These are phyloP conservation scores for Phialophora tarda DNA, from an alignment of 2,329 filamentous ascomycete species.

Conservation along the genomic window DNA sequence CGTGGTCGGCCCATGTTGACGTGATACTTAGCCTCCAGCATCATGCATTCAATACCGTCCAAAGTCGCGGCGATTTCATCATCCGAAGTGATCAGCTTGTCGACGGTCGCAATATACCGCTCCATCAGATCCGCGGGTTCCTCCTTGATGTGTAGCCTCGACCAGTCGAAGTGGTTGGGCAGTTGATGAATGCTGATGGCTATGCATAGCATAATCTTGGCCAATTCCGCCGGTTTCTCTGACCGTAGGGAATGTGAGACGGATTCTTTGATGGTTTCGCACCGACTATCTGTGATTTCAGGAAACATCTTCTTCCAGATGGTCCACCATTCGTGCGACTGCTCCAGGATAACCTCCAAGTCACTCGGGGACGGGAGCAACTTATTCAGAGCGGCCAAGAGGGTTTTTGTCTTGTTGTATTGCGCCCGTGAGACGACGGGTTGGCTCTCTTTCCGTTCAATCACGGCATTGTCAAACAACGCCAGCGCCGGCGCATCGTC, in stretches of 20 bases:
- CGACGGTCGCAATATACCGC: conserved; percentile 54
- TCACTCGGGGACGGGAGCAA: conserved; percentile 46
- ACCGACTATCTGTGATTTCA: conserved; percentile 41
- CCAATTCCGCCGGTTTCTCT: conserved; percentile 47
- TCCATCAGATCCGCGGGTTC: conserved; percentile 53
- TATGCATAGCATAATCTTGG: conserved; percentile 53
- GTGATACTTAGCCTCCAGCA: conserved; percentile 59
- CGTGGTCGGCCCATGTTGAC: conserved; percentile 62
- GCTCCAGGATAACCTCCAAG: conserved; percentile 44
- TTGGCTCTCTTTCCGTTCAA: conserved; percentile 43
- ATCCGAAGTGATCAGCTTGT: conserved; percentile 56
- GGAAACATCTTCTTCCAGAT: conserved; percentile 46
- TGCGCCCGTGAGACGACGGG: conserved; percentile 39
- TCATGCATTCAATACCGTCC: conserved; percentile 60
- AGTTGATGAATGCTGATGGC: conserved; percentile 52
- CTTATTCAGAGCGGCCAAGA: conserved; percentile 42
- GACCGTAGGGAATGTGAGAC: conserved; percentile 47
- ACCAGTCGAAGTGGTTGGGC: conserved; percentile 48
- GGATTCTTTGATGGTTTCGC: conserved; percentile 43
- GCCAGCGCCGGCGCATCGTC: conserved; percentile 47
- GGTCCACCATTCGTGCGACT: conserved; percentile 43
- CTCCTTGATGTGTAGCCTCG: conserved; percentile 46
- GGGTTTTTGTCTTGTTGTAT: conserved; percentile 40
- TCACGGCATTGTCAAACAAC: conserved; percentile 48
- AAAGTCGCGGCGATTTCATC: conserved; percentile 58